Evolutionary conservation across 179 eudicot species (phyloP).

Genomic region (Patellifolia procumbens): DNA sequence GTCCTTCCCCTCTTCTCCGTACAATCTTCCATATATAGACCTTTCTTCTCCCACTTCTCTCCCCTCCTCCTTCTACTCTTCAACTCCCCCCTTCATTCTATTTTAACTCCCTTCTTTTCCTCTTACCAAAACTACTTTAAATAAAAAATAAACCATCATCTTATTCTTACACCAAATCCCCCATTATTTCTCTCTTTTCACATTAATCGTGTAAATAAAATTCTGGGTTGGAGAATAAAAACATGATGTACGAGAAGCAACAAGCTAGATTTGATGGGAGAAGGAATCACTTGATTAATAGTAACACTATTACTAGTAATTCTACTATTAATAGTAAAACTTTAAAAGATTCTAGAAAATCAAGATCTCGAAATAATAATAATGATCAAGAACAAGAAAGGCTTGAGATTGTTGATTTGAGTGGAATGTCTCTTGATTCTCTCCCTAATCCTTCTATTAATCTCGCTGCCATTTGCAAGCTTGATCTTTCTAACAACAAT

Average conservation of each 20-base stretch:
- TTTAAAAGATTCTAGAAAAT: neutral
- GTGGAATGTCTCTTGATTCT: constrained; percentile 50
- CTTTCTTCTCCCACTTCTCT: neutral
- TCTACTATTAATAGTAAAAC: constrained; percentile 2
- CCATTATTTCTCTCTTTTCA: neutral
- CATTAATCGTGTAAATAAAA: neutral
- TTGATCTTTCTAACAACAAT: constrained; percentile 72
- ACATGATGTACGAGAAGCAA: constrained; percentile 34
- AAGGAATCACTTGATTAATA: constrained; percentile 8
- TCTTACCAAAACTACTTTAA: neutral
- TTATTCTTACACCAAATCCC: neutral
- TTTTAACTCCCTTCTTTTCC: neutral
- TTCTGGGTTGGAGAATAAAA: neutral
- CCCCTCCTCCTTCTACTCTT: constrained; percentile 5
- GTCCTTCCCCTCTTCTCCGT: constrained; percentile 25
- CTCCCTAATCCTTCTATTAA: constrained; percentile 57
- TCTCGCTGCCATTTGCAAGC: constrained; percentile 55
- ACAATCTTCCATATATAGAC: constrained; percentile 31
- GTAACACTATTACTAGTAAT: neutral
- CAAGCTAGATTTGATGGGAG: constrained; percentile 25
- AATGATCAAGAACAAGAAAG: constrained; percentile 16
- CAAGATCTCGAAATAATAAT: neutral
- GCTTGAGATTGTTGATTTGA: constrained; percentile 53
- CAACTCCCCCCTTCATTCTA: neutral
- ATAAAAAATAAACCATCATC: neutral